A percentile compares a stretch with the other conserved stretches of the same genome.
Evolutionary conservation across 768 basidiomycete species (phyloP).

Genomic region (Strobilomyces dryophilus): DNA sequence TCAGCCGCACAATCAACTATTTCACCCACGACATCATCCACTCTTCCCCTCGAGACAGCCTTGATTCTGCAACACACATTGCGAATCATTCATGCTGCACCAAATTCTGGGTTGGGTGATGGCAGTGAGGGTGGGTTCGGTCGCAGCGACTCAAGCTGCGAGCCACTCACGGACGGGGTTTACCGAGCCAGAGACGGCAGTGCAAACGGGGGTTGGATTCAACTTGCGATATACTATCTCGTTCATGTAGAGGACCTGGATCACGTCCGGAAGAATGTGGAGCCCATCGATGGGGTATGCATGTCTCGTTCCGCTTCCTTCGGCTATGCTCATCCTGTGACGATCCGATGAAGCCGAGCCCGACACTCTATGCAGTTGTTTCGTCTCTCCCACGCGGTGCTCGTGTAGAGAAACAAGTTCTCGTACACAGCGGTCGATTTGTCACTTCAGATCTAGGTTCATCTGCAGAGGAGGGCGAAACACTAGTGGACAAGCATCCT

Average conservation of each 20-base stretch:
- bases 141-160: conserved; percentile 11
- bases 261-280: conserved; percentile 39
- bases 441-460: conserved; percentile 29
- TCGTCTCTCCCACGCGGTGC: conserved; percentile 69
- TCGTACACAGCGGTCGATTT: conserved; percentile 65
- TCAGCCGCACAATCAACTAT: conserved; percentile 17
- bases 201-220: conserved; percentile 44
- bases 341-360: conserved; percentile 17
- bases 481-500: conserved; percentile 33
- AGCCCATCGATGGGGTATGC: conserved; percentile 20
- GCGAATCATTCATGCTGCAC: conserved; percentile 54
- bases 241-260: conserved; percentile 35
- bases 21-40: conserved; percentile 51
- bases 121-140: conserved; percentile 27
- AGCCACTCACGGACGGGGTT: conserved; percentile 32
- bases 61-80: conserved; percentile 77
- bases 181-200: conserved; percentile 13
- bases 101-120: conserved; percentile 40
- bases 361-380: conserved; percentile 58
- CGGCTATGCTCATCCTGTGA: background rate
- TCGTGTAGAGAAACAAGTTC: conserved; percentile 69
- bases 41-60: conserved; percentile 59
- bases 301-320: background rate
- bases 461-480: conserved; percentile 34
- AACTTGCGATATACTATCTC: conserved; percentile 76